A percentile compares a stretch with the other conserved stretches of the same genome.
phyloP scores from a whole-genome alignment of 257 asterid species.

The Primulina huaijiensis region DNA sequence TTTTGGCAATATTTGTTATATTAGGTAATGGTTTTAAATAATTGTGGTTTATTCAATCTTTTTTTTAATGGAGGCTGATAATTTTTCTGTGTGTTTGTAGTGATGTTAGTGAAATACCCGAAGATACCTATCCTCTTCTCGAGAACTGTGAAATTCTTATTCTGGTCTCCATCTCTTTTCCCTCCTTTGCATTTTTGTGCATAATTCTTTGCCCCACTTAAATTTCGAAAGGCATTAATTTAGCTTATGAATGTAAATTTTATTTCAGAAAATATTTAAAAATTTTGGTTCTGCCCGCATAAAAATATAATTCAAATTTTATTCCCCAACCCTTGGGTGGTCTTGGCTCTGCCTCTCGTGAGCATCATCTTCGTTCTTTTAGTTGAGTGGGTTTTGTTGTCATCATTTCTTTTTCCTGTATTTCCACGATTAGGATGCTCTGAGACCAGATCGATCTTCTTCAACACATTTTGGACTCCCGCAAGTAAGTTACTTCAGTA shows the following conservation, averaged over 20 bases:
- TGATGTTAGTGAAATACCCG: constrained; percentile 95
- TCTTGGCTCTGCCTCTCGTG: background rate
- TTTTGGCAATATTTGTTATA: constrained; percentile 84
- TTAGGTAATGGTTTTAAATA: constrained; percentile 49
- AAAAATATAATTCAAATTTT: background rate
- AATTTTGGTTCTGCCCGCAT: background rate
- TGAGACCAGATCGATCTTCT: constrained; percentile 94
- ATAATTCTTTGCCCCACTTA: background rate
- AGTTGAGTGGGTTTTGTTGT: background rate
- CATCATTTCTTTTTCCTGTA: background rate
- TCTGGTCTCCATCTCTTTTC: constrained; percentile 49
- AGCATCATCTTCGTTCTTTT: background rate
- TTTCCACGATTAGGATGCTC: constrained; percentile 62
- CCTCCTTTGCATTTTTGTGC: background rate
- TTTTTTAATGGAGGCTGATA: constrained; percentile 21
- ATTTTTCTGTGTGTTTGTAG: constrained; percentile 38
- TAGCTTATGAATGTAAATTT: background rate
- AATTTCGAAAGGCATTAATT: background rate
- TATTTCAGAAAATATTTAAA: too few relatives aligned
- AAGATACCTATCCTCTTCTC: constrained; percentile 88
- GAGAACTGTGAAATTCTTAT: constrained; percentile 83
- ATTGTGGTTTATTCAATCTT: background rate
- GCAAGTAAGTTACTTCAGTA: constrained; percentile 39
- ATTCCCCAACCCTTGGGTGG: background rate
- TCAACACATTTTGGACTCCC: constrained; percentile 96